Conservation (phyloP, 805 yeast genomes). For the Candida saitoana region DNA sequence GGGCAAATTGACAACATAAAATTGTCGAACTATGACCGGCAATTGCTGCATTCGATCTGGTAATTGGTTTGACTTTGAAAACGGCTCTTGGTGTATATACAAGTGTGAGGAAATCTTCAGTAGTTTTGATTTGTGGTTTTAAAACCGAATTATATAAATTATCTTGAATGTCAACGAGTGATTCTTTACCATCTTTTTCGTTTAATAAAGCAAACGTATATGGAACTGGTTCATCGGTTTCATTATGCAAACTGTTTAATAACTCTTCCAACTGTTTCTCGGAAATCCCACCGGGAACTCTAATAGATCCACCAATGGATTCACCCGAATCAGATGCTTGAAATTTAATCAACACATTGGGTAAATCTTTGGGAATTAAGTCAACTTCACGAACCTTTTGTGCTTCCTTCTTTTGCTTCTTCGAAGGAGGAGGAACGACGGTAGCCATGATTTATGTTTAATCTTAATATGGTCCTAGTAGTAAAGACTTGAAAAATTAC, state of each 20-base stretch:
- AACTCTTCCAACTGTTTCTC: constrained; percentile 86
- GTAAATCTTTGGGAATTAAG: constrained; percentile 70
- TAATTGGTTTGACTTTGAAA: constrained; percentile 86
- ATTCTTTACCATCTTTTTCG: constrained; percentile 31
- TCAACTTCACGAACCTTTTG: constrained; percentile 76
- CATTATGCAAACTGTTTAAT: constrained; percentile 71
- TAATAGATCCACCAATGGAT: constrained; percentile 71
- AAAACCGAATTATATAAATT: constrained; percentile 76
- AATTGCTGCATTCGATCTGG: constrained; percentile 87
- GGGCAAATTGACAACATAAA: constrained; percentile 89
- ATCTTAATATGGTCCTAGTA: neutral
- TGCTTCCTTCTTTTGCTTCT: constrained; percentile 78
- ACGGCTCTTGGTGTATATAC: constrained; percentile 94
- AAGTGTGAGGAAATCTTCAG: constrained; percentile 89
- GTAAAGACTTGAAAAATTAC: constrained; percentile 1
- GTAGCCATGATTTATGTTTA: constrained; percentile 66
- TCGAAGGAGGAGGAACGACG: constrained; percentile 87
- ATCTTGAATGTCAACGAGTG: constrained; percentile 67
- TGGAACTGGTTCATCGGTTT: constrained; percentile 80
- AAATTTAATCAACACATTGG: constrained; percentile 82
- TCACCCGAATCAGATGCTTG: constrained; percentile 94
- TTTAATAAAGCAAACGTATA: constrained; percentile 72
- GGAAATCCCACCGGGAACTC: constrained; percentile 87
- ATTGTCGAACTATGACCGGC: constrained; percentile 95
- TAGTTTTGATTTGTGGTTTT: constrained; percentile 80